Evolutionary conservation across 2,329 filamentous ascomycete species (phyloP).

Genomic region (Mycogone perniciosa): DNA sequence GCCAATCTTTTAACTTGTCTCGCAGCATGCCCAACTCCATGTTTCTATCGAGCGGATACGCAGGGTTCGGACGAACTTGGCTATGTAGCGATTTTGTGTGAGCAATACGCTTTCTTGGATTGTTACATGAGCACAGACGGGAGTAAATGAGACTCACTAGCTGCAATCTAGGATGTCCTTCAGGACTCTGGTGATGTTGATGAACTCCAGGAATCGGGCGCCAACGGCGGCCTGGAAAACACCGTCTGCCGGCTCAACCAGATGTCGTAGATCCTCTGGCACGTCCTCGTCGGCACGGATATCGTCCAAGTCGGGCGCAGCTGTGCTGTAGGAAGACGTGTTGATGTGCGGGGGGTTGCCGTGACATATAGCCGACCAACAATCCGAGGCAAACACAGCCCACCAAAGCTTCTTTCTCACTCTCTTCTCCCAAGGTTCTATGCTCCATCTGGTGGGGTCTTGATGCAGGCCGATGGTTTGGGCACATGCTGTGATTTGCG

Average conservation of each 20-base stretch:
- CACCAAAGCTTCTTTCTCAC: constrained; percentile 41
- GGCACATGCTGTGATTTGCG: constrained; percentile 37
- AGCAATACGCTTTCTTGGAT: neutral
- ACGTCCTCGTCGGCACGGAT: constrained; percentile 38
- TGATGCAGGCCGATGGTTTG: constrained; percentile 42
- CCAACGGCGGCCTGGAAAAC: constrained; percentile 29
- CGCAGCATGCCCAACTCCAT: constrained; percentile 21
- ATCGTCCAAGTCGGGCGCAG: constrained; percentile 34
- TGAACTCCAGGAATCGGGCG: constrained; percentile 32
- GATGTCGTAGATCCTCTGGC: constrained; percentile 24
- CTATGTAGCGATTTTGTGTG: constrained; percentile 11
- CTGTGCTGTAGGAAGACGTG: constrained; percentile 34
- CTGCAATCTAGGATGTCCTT: constrained; percentile 29
- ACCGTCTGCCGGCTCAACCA: constrained; percentile 29
- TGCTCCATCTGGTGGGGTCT: constrained; percentile 36
- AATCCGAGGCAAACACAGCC: constrained; percentile 36
- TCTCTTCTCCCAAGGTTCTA: constrained; percentile 36
- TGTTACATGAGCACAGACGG: neutral
- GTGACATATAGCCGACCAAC: constrained; percentile 40
- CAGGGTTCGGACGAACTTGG: constrained; percentile 19
- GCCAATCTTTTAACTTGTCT: constrained; percentile 30
- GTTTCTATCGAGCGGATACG: constrained; percentile 14
- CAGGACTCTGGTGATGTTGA: constrained; percentile 26
- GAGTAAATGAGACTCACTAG: constrained; percentile 23
- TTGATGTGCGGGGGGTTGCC: constrained; percentile 42